phyloP scores from a whole-genome alignment of 2,329 filamentous ascomycete species.

The Chaetomium sp. region DNA sequence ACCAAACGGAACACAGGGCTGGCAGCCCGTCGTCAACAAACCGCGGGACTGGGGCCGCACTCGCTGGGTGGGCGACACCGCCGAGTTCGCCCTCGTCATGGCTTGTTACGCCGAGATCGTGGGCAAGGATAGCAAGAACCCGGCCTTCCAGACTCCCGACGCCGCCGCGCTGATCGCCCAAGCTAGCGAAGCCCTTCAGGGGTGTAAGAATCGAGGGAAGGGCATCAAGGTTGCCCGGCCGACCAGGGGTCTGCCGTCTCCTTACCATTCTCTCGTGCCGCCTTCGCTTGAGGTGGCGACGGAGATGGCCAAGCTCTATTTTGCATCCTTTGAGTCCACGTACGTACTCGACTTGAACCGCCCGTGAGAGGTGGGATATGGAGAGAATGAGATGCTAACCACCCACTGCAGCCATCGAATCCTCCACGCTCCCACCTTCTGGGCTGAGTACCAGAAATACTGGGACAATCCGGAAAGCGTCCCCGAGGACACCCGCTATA shows the following conservation, averaged over 20 bases:
- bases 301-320: slow-evolving; percentile 49
- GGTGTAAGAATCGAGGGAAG: slow-evolving; percentile 42
- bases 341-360: neutral
- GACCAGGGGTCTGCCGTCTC: slow-evolving; percentile 38
- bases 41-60: slow-evolving; percentile 14
- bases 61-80: slow-evolving; percentile 5
- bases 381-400: neutral
- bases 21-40: slow-evolving; percentile 11
- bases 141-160: slow-evolving; percentile 33
- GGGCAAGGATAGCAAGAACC: slow-evolving; percentile 27
- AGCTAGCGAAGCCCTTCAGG: slow-evolving; percentile 38
- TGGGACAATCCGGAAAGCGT: slow-evolving; percentile 45
- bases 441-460: slow-evolving; percentile 50
- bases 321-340: slow-evolving; percentile 53
- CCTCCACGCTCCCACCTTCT: slow-evolving; percentile 56
- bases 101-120: slow-evolving; percentile 37
- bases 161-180: slow-evolving; percentile 34
- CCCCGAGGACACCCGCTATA: slow-evolving; percentile 37
- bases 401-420: slow-evolving; percentile 45
- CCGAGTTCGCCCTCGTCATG: slow-evolving; percentile 39
- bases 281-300: slow-evolving; percentile 44
- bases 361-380: neutral
- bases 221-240: slow-evolving; percentile 41
- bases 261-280: slow-evolving; percentile 33
- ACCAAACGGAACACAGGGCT: neutral